phyloP scores from a whole-genome alignment of 768 basidiomycete genomes.

The Lactarius tabidus region DNA sequence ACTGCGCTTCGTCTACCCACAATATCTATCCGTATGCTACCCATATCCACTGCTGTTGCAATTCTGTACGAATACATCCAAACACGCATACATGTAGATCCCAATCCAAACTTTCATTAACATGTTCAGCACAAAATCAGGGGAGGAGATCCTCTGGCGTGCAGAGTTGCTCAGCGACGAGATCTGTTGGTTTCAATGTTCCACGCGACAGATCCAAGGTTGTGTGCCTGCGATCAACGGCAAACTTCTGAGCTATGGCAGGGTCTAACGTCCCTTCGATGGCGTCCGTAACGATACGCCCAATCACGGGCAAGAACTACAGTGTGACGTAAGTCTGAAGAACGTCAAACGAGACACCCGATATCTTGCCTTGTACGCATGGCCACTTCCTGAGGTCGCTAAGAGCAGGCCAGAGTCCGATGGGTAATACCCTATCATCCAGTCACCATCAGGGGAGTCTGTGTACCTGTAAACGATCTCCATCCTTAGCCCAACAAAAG shows the following conservation, averaged over 20 bases:
- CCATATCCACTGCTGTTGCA: background rate
- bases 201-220: slow-evolving; percentile 36
- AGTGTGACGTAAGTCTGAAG: background rate
- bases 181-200: background rate
- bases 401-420: slow-evolving; percentile 58
- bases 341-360: slow-evolving; percentile 24
- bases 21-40: background rate
- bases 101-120: background rate
- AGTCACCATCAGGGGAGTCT: slow-evolving; percentile 82
- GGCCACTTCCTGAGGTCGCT: slow-evolving; percentile 86
- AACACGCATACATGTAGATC: background rate
- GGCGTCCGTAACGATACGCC: slow-evolving; percentile 67
- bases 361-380: slow-evolving; percentile 66
- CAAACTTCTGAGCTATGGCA: slow-evolving; percentile 54
- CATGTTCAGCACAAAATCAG: slow-evolving; percentile 27
- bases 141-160: slow-evolving; percentile 22
- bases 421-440: slow-evolving; percentile 79
- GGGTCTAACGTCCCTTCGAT: slow-evolving; percentile 61
- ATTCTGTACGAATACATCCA: slow-evolving; percentile 12
- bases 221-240: slow-evolving; percentile 45
- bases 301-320: slow-evolving; percentile 86
- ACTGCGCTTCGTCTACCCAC: background rate
- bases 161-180: slow-evolving; percentile 14
- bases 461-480: slow-evolving; percentile 61
- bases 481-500: background rate